These are phyloP conservation scores for Seminavis robusta DNA, from an alignment of 108 stramenopile genomes.

Conservation along the genomic window DNA sequence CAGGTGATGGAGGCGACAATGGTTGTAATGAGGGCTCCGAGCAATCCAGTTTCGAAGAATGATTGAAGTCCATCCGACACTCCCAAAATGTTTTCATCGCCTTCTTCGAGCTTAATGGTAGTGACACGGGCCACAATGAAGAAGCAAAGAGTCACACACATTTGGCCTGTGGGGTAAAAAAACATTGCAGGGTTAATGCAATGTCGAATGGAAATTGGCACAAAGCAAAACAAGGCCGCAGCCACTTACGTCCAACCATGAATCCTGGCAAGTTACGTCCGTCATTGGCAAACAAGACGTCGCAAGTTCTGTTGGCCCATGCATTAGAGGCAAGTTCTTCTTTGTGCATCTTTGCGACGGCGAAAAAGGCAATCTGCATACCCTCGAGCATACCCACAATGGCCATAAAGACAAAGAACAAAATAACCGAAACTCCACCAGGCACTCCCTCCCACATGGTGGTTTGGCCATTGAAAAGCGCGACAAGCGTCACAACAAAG, in stretches of 20 bases:
- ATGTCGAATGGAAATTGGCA: no score
- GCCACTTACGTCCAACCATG: conserved; percentile 59
- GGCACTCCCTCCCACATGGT: conserved; percentile 61
- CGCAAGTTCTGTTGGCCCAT: conserved; percentile 33
- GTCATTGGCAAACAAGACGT: conserved; percentile 46
- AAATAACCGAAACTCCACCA: conserved; percentile 34
- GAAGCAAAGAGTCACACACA: conserved; percentile 23
- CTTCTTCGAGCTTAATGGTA: conserved; percentile 12
- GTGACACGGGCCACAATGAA: conserved; percentile 32
- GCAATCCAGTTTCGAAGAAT: conserved; percentile 69
- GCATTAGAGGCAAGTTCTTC: conserved; percentile 18
- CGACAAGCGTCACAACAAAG: conserved; percentile 49
- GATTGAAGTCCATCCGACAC: conserved; percentile 43
- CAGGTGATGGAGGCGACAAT: conserved; percentile 59
- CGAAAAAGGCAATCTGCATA: conserved; percentile 86
- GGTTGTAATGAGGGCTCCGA: conserved; percentile 70
- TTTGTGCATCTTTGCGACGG: conserved; percentile 59
- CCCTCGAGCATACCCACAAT: conserved; percentile 82
- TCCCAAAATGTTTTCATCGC: conserved; percentile 53
- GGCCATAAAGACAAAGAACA: conserved; percentile 70
- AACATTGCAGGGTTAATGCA: no score
- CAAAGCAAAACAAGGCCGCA: no score
- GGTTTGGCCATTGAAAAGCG: conserved; percentile 49
- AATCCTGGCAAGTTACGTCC: conserved; percentile 63
- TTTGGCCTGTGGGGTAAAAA: no score